A percentile compares a stretch with the other conserved stretches of the same genome.
These are phyloP conservation scores for Monilinia fructicola DNA, from an alignment of 2,329 filamentous ascomycete species.

Conservation along the genomic window DNA sequence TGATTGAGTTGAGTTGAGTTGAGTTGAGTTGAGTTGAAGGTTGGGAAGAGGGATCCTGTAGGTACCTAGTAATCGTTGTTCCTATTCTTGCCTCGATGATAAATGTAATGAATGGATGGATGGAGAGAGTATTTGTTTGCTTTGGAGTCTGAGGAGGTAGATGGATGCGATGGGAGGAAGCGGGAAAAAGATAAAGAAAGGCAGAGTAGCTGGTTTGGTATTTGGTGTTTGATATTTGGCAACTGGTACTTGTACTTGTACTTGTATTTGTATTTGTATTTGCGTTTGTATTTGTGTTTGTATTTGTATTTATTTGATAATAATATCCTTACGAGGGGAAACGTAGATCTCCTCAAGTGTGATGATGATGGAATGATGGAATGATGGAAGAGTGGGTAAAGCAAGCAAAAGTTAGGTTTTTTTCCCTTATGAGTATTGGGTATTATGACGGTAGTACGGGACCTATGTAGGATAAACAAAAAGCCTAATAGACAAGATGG, in stretches of 20 bases:
- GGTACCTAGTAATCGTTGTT: no score
- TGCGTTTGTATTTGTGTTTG: not conserved
- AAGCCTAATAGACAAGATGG: not conserved
- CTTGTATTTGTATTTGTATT: no score
- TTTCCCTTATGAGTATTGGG: not conserved
- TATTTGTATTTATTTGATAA: conserved; percentile 1
- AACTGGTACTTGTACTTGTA: no score
- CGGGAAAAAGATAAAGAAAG: not conserved
- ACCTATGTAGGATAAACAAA: not conserved
- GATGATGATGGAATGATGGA: not conserved
- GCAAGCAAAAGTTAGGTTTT: not conserved
- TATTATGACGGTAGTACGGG: conserved; percentile 1
- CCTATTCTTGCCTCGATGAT: conserved; percentile 7
- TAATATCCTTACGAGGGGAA: not conserved
- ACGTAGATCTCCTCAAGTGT: conserved; percentile 6
- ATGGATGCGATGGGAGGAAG: not conserved
- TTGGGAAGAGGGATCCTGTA: no score
- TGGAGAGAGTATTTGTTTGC: not conserved
- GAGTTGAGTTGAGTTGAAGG: no score
- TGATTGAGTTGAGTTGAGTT: no score
- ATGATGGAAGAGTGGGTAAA: conserved; percentile 11
- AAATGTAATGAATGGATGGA: not conserved
- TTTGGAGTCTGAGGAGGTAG: not conserved
- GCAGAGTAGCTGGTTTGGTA: not conserved
- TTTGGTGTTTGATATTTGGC: no score